Conservation (phyloP, 805 yeast species). For the Saccharomycodes ludwigii region DNA sequence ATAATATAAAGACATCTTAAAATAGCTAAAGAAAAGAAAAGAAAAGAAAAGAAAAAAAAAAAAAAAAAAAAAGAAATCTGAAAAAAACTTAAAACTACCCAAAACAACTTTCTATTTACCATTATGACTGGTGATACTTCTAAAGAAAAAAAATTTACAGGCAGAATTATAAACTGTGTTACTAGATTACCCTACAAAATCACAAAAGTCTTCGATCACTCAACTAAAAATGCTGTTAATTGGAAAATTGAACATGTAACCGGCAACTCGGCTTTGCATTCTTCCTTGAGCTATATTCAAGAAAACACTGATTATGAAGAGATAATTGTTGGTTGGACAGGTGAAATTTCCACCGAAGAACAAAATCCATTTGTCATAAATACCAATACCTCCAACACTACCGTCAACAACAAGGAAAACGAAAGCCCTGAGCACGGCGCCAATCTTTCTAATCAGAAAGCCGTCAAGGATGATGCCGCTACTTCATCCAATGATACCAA, state of each 20-base stretch:
- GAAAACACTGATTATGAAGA: conserved; percentile 75
- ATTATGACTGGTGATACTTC: no score
- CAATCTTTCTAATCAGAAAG: conserved; percentile 5
- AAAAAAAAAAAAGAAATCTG: background rate
- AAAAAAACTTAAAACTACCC: background rate
- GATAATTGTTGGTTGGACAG: conserved; percentile 89
- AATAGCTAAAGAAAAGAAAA: background rate
- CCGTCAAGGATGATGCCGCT: conserved; percentile 8
- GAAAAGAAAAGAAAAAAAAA: background rate
- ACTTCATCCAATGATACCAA: conserved; percentile 5
- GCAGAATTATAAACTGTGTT: conserved; percentile 24
- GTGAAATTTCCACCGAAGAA: conserved; percentile 45
- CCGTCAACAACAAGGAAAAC: conserved; percentile 2
- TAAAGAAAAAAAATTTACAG: no score
- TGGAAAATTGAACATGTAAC: conserved; percentile 56
- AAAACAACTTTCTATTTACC: no score
- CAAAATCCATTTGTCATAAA: conserved; percentile 8
- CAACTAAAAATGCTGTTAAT: conserved; percentile 5
- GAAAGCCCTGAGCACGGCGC: conserved; percentile 3
- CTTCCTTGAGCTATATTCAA: conserved; percentile 54
- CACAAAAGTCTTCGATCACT: conserved; percentile 4
- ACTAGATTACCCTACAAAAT: conserved; percentile 25
- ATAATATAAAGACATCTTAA: no score
- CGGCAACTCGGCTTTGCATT: conserved; percentile 77
- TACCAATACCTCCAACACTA: background rate